Base-by-base conservation (phyloP, 352 stramenopile species). In the Phytophthora cactorum region DNA sequence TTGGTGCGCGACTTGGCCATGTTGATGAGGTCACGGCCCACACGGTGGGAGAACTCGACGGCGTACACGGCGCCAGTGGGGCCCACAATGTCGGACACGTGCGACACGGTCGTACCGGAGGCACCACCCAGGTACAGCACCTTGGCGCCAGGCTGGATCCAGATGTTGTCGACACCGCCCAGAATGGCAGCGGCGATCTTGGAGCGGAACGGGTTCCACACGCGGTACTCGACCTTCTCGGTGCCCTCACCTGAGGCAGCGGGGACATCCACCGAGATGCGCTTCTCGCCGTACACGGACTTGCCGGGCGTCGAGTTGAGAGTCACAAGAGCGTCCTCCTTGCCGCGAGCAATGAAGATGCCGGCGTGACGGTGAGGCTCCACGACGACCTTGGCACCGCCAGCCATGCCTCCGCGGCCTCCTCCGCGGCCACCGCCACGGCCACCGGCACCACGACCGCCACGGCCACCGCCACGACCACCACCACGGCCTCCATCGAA, bases 201-300 rank as follows among this genome's bases (percentile, higher is more conserved):
- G 53, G 97, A 99, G 68, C 98, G 92, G 92, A 99, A 99, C 62
- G 98, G 98, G 88, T 99, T 99, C 98, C 98, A 99, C 62, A 99
- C 97, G 66, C 98, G 95, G 86, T 99, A 99, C 84, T 99, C 98
- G 34, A 99, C 92, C 90, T 99, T 99, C 68, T 96, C 92, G 0
- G 91, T 91, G 57, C 90, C 89, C 67, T 97, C 91, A 41, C 92
- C 86, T 51, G 86, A 90, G 41, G 94, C 90, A 11, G 90, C 79
- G 6, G 96, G 89, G 38, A 97, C 96, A 58, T 99, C 98, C 2
- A 99, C 97, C 50, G 91, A 98, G 68, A 99, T 99, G 72, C 96
- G 88, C 87, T 99, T 99, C 82, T 99, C 98, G 63, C 97, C 98
- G 84, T 99, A 99, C 38, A 99, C 98, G n/a, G 72, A 93, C 87